Evolutionary conservation across 2,329 filamentous ascomycete genomes (phyloP), one percentile per base, ranked within the genome.

Genomic region (Pseudocercospora cruenta): DNA sequence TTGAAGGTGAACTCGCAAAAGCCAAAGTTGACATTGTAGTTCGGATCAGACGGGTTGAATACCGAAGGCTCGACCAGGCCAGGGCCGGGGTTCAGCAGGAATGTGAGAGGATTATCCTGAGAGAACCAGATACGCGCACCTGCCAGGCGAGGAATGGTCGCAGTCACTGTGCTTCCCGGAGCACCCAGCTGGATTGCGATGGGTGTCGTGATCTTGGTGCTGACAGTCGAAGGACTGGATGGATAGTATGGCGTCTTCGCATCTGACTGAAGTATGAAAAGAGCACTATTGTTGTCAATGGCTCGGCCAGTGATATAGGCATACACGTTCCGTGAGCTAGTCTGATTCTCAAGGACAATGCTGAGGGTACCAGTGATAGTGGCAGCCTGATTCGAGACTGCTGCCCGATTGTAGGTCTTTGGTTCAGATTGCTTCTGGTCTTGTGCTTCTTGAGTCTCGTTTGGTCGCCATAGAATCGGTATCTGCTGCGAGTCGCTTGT

Each of bases 271-370:
- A 79, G 68, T 4, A 79, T 63, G 64, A 78, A 75, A 14, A 78
- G 66, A 10, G 71, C 70, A 53, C 74, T 74, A 66, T 75, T 74
- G 65, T 74, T 73, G 66, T 78, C 73, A 33, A 78, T 70, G 22
- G 76, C 77, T 62, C 71, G 72, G 19, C 78, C 78, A 26, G 76
- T 93, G 73, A 95, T 85, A 76, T 79, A 79, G 9, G 76, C 77
- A 62, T 73, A 79, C 45, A 78, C 75, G 7, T 72, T 68, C 58
- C 64, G 69, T 1, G 76, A 77, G 60, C 66, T 74, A 16, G 75
- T 76, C 22, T 75, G 69, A 66, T 79, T 79, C 51, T 71, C 70
- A 3, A 79, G 67, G 10, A 67, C 67, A 33, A 79, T 72, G 58
- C 72, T 71, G 26, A 79, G 60, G 21, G 73, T 74, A 31, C 73